phyloP scores from a whole-genome alignment of 1,284 basidiomycete species.

The Trichosporon faecale region DNA sequence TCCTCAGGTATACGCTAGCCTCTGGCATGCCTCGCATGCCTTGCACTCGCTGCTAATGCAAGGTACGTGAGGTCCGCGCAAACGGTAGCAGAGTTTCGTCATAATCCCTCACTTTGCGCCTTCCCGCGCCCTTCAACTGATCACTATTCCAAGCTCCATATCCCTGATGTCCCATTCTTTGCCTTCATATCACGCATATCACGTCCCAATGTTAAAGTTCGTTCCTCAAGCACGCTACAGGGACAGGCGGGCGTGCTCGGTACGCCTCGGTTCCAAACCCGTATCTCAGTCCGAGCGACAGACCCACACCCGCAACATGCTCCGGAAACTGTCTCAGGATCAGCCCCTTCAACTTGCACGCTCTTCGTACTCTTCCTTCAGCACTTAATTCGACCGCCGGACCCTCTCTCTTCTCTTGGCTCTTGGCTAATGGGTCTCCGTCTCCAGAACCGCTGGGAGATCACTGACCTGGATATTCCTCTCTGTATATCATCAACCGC shows the following conservation, averaged over 20 bases:
- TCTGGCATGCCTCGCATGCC: not conserved
- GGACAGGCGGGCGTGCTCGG: not conserved
- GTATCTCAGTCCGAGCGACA: not conserved
- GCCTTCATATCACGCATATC: not conserved
- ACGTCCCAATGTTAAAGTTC: conserved; percentile 1
- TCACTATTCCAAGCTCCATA: not conserved
- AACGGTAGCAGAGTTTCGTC: not conserved
- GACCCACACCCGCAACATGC: not conserved
- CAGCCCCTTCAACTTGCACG: not conserved
- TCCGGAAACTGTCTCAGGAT: not conserved
- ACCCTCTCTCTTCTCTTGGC: not conserved
- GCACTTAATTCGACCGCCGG: not conserved
- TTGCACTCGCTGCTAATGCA: not conserved
- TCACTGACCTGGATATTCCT: not conserved
- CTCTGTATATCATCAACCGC: not conserved
- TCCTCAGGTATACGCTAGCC: not conserved
- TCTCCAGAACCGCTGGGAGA: not conserved
- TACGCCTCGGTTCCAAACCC: not conserved
- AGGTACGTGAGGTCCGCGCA: not conserved
- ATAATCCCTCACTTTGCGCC: not conserved
- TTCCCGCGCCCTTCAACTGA: not conserved
- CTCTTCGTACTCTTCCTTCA: not conserved
- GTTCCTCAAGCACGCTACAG: not conserved
- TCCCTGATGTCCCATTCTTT: conserved; percentile 3
- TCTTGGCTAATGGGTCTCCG: not conserved